Percentiles rank a stretch among this genome's conserved stretches.
Evolutionary conservation across 2,329 filamentous ascomycete species (phyloP).

Genomic region (Clonostachys rosea): DNA sequence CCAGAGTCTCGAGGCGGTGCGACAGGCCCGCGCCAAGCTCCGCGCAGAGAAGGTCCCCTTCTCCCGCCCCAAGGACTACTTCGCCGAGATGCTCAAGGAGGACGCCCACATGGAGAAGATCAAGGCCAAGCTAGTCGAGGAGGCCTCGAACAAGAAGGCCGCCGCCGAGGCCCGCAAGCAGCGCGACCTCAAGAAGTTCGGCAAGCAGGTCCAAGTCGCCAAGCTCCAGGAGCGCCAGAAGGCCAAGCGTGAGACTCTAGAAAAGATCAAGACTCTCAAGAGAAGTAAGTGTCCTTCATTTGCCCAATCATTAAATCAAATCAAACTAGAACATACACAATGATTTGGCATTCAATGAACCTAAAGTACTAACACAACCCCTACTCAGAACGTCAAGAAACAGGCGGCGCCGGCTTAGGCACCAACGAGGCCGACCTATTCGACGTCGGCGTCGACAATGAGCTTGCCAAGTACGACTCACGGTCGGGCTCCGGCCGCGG

Average conservation of each 20-base stretch:
- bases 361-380: conserved; percentile 10
- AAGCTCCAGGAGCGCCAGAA: conserved; percentile 93
- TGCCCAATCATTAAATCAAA: not conserved
- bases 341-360: conserved; percentile 9
- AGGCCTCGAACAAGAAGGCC: conserved; percentile 89
- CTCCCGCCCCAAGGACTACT: conserved; percentile 88
- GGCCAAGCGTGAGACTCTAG: conserved; percentile 86
- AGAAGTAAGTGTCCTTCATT: conserved; percentile 59
- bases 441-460: conserved; percentile 78
- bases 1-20: conserved; percentile 77
- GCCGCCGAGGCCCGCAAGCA: conserved; percentile 85
- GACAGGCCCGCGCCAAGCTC: conserved; percentile 66
- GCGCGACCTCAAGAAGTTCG: conserved; percentile 97
- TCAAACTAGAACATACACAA: not conserved
- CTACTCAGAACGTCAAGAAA: conserved; percentile 75
- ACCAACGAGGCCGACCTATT: conserved; percentile 83
- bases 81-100: conserved; percentile 98
- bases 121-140: conserved; percentile 87
- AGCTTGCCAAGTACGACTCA: conserved; percentile 37
- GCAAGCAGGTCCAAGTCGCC: conserved; percentile 95
- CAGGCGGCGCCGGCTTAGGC: conserved; percentile 50
- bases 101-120: conserved; percentile 98
- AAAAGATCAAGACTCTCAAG: conserved; percentile 94
- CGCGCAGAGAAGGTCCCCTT: conserved; percentile 82
- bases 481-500: conserved; percentile 30